Conservation (phyloP, 495 filamentous ascomycete genomes). For the Parachaetomium inaequale region DNA sequence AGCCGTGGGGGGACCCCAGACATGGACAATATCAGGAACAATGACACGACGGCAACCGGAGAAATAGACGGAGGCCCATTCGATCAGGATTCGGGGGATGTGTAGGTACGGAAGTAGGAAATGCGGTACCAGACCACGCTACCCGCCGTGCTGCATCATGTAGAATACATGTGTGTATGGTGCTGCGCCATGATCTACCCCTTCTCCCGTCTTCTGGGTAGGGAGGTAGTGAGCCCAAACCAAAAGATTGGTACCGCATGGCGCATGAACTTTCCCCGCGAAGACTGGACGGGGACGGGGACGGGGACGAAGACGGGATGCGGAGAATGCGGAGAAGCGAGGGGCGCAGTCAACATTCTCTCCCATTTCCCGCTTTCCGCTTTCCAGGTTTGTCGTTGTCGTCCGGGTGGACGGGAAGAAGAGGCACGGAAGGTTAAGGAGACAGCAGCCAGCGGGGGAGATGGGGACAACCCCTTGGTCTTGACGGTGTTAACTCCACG, state of each 20-base stretch:
- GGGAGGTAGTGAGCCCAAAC: background rate
- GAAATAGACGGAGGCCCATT: too few relatives aligned
- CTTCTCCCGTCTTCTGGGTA: background rate
- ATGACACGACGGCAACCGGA: background rate
- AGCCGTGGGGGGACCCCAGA: background rate
- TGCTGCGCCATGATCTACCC: slow-evolving; percentile 1
- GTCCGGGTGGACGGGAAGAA: too few relatives aligned
- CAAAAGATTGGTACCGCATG: slow-evolving; percentile 4
- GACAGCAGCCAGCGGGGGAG: too few relatives aligned
- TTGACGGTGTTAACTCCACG: too few relatives aligned
- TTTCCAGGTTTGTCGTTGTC: background rate
- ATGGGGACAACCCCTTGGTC: too few relatives aligned
- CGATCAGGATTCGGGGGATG: too few relatives aligned
- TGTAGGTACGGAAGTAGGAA: too few relatives aligned
- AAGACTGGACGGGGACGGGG: background rate
- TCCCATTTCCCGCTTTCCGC: background rate
- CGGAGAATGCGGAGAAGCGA: slow-evolving; percentile 9
- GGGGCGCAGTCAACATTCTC: background rate
- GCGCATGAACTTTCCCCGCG: background rate
- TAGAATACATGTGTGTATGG: background rate
- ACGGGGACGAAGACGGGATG: background rate
- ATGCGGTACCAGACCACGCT: background rate
- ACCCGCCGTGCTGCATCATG: background rate
- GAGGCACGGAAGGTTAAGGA: too few relatives aligned
- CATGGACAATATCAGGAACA: too few relatives aligned